Evolutionary conservation across 2,329 filamentous ascomycete species (phyloP), one percentile per base, ranked within the genome.

Genomic region (Cladobotryum protrusum): DNA sequence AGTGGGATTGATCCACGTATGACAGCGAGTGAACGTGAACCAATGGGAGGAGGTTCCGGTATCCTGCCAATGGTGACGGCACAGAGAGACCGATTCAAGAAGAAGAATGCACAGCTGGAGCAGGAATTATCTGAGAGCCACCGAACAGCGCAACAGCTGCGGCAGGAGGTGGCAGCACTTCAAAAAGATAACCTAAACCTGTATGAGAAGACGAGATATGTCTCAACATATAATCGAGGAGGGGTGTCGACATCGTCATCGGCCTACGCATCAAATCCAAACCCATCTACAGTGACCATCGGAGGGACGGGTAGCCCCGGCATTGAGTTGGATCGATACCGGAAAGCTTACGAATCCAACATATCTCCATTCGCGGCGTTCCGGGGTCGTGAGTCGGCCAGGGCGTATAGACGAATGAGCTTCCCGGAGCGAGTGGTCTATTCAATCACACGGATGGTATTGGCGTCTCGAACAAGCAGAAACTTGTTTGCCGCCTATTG

Each of bases 31-130:
- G 69, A 75, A 36, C 72, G 76, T 14, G 87, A 89, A 43, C 75
- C 84, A 8, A 77, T 85, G 49, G 87, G 86, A 32, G 77, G 87
- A 48, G 88, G 89, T 2, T 88, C 88, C 0, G 89, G 91, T 12
- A 96, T 99, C 56, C 74, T 99, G 19, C 95, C 93, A 33, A 99
- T 99, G 95, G 87, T 99, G 47, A 96, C 93, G 33, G 93, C 95
- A 2, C 95, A 99, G 70, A 86, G 93, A 54, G 93, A 99, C 70
- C 89, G 93, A 46, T 99, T 97, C 80, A 97, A 96, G 76, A 89
- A 95, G 74, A 89, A 91, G 63, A 97, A 96, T 57, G 74, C 83
- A 0, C 87, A 99, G 65, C 81, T 99, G 18, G 93, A 97, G 70
- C 82, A 87, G 53, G 92, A 97, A 63, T 75, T 97, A 9, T 89